Evolutionary conservation across 306 rosid genomes (phyloP), one percentile per base, ranked within the genome.

Genomic region (Fragaria iinumae): DNA sequence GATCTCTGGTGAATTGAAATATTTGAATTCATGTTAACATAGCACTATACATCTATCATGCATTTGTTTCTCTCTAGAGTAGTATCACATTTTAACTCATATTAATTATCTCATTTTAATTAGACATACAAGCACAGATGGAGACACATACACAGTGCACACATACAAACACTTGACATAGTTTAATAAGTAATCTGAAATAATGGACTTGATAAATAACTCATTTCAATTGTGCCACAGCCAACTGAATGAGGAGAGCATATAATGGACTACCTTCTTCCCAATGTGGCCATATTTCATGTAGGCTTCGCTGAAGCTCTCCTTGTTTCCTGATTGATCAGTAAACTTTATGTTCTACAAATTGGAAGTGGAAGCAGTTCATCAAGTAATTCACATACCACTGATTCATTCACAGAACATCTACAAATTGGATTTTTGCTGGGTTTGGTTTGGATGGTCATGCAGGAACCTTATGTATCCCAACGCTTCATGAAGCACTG

Each of bases 401-500:
- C 44, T 39, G 2, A 44, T 53, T 50, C 50, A 72, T 38, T 38
- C 41, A 38, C 41, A 38, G 41, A 38, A 38, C 7, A 38, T 38
- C 41, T 38, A 38, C 7, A 38, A 38, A 38, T 38, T 38, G 41
- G 7, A 38, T 38, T 38, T 38, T 38, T 38, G 41, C 41, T 38
- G 41, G 41, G 41, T 38, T 38, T 38, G 41, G 41, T 38, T 4
- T 38, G 41, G 41, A 38, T 92, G 98, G 17, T 95, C 92, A 23
- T 95, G 97, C 64, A 92, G 85, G 79, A 95, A 95, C 74, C 84
- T 89, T 76, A 95, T 95, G 72, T 95, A 95, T 4, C 98, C 97
- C 86, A 84, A 88, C 41, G 97, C 97, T 83, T 95, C 98, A 57
- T 92, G 97, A 56, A 95, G 97, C 76, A 95, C 98, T 2, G 98